These are phyloP conservation scores for Candida schatavii DNA, from an alignment of 805 yeast species.

Conservation along the genomic window DNA sequence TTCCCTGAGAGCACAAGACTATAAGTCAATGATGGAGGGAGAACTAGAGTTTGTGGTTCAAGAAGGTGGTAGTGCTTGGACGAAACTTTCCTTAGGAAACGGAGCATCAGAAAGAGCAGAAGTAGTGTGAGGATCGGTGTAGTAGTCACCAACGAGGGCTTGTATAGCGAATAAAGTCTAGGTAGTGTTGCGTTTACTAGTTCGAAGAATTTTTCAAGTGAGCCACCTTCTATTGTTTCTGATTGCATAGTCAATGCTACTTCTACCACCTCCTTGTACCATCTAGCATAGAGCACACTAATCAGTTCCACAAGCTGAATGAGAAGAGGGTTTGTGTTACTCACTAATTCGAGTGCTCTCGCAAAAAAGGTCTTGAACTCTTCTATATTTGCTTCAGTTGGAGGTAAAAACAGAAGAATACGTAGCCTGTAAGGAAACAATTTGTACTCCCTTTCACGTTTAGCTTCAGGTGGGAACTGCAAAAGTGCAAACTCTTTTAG, in stretches of 20 bases:
- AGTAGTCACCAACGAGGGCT: background rate
- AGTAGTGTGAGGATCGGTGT: slow-evolving; percentile 3
- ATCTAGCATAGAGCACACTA: background rate
- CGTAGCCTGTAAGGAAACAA: background rate
- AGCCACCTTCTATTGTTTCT: no score
- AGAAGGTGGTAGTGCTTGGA: slow-evolving; percentile 2
- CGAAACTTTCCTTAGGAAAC: slow-evolving; percentile 13
- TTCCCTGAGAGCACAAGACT: slow-evolving; percentile 38
- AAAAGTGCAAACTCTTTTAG: background rate
- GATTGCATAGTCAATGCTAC: background rate
- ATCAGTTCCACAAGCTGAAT: background rate
- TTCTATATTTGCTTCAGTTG: background rate
- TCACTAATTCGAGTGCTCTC: background rate
- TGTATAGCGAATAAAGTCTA: background rate
- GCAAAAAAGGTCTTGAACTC: background rate
- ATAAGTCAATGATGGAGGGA: slow-evolving; percentile 40
- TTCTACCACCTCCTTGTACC: background rate
- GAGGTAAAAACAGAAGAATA: background rate
- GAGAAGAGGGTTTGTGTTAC: background rate
- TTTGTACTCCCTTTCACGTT: background rate
- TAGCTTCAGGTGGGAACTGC: background rate
- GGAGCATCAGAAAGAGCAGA: slow-evolving; percentile 12
- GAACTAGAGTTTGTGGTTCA: slow-evolving; percentile 21
- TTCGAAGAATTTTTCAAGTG: background rate
- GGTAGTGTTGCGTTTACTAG: background rate